These are phyloP conservation scores for Hypericum androsaemum DNA, from an alignment of 345 rosid genomes.

Conservation along the genomic window DNA sequence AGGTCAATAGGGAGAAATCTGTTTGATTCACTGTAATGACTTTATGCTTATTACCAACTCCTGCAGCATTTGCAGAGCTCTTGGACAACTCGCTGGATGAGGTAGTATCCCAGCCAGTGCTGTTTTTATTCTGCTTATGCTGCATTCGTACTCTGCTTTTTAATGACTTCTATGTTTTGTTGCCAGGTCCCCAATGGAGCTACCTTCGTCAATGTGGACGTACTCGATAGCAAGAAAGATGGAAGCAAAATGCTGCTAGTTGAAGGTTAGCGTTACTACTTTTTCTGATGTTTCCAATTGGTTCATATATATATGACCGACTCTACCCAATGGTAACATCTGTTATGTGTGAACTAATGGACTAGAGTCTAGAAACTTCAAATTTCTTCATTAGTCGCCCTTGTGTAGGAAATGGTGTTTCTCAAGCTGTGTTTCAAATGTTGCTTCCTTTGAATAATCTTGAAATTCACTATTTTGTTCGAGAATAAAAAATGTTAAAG, in stretches of 20 bases:
- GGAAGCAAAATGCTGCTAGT: slow-evolving; percentile 57
- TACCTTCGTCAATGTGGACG: slow-evolving; percentile 60
- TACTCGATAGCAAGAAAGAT: slow-evolving; percentile 56
- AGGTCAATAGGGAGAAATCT: too few species aligned
- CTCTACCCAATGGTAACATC: too few species aligned
- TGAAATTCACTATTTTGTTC: too few species aligned
- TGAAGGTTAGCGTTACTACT: slow-evolving; percentile 41
- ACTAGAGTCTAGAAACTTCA: too few species aligned
- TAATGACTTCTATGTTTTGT: slow-evolving; percentile 9
- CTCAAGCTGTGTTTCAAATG: too few species aligned
- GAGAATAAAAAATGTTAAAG: too few species aligned
- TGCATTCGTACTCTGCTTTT: slow-evolving; percentile 3
- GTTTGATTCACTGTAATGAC: too few species aligned
- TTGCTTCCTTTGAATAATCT: too few species aligned
- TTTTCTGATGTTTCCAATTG: background rate
- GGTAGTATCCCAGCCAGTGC: slow-evolving; percentile 27
- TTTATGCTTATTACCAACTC: background rate
- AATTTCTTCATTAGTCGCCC: too few species aligned
- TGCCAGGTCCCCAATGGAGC: slow-evolving; percentile 71
- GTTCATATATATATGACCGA: background rate
- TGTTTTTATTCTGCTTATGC: background rate
- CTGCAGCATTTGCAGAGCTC: slow-evolving; percentile 91
- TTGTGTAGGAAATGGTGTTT: too few species aligned
- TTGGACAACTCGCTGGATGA: slow-evolving; percentile 85
- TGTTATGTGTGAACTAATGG: too few species aligned